phyloP scores from a whole-genome alignment of 352 stramenopile species.

The Pythium guiyangense region DNA sequence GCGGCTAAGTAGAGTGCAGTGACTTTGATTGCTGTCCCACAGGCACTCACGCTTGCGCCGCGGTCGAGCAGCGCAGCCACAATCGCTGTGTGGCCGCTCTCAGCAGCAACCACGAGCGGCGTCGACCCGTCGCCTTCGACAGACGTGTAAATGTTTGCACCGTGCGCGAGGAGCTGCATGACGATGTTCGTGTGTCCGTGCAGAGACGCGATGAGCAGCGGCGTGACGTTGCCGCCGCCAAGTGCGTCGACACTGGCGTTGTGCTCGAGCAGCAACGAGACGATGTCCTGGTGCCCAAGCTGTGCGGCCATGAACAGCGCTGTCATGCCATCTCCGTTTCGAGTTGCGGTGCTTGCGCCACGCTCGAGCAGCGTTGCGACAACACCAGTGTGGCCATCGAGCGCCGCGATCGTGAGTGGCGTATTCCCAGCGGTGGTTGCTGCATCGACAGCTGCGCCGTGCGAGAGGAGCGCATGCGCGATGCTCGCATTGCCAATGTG shows the following conservation, averaged over 20 bases:
- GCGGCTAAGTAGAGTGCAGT: not conserved
- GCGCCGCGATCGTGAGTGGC: not conserved
- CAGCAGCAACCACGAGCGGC: not conserved
- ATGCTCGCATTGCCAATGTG: not conserved
- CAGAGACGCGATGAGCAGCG: not conserved
- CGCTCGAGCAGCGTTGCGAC: not conserved
- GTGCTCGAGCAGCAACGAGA: too few relatives aligned
- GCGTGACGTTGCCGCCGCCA: too few relatives aligned
- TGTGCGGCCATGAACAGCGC: not conserved
- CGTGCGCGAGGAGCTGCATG: not conserved
- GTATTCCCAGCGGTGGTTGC: not conserved
- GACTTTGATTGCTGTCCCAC: too few relatives aligned
- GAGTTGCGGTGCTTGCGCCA: not conserved
- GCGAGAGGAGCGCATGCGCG: not conserved
- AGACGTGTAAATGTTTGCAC: not conserved
- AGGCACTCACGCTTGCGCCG: not conserved
- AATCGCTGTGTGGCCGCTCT: not conserved
- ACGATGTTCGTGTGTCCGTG: not conserved
- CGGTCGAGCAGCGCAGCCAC: not conserved
- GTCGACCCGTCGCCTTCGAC: not conserved
- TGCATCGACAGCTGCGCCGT: not conserved
- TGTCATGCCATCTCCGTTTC: not conserved
- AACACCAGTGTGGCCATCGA: not conserved
- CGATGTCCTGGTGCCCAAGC: too few relatives aligned
- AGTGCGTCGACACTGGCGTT: too few relatives aligned